Evolutionary conservation across 192 early-diverging fungal species (phyloP).

Genomic region (Gonapodya prolifera): DNA sequence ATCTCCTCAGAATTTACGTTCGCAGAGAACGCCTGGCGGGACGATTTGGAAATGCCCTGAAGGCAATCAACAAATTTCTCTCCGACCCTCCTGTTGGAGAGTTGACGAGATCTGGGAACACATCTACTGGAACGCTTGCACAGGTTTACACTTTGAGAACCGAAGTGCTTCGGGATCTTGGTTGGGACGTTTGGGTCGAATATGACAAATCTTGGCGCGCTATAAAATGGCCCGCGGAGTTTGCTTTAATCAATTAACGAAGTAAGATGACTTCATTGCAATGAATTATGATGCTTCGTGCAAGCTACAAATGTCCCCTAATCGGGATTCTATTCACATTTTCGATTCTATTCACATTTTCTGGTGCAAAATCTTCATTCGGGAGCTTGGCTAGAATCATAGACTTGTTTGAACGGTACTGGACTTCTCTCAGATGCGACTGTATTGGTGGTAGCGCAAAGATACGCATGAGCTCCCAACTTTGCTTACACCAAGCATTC

Average conservation of each 20-base stretch:
- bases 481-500: no score
- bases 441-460: no score
- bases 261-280: no score
- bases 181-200: slow-evolving; percentile 53
- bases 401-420: no score
- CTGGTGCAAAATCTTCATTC: no score
- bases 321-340: no score
- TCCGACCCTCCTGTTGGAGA: slow-evolving; percentile 20
- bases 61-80: slow-evolving; percentile 59
- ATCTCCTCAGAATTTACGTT: slow-evolving; percentile 40
- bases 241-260: not conserved
- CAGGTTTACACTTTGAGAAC: slow-evolving; percentile 32
- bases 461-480: no score
- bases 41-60: slow-evolving; percentile 54
- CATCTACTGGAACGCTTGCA: slow-evolving; percentile 16
- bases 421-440: no score
- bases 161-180: slow-evolving; percentile 44
- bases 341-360: no score
- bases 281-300: no score
- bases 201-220: not conserved
- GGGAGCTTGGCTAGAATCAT: no score
- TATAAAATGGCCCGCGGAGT: not conserved
- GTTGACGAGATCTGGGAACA: slow-evolving; percentile 16
- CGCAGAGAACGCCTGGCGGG: slow-evolving; percentile 35
- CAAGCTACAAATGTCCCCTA: no score